Conservation (phyloP, 768 basidiomycete species). For the Amanita muscaria region DNA sequence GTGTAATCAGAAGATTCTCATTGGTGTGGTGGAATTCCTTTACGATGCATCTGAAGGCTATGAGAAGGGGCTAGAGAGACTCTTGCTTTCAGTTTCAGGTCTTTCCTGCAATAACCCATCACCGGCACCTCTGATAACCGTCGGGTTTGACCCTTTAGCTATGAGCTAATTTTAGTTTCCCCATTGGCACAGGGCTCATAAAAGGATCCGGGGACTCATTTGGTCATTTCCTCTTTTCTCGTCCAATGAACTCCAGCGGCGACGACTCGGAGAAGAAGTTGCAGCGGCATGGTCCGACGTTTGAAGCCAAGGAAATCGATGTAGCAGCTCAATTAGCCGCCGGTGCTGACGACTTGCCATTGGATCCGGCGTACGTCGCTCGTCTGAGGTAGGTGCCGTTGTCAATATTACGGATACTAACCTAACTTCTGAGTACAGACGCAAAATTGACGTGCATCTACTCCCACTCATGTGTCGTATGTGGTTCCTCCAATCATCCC, state of each 20-base stretch:
- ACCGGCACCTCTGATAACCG: too few relatives aligned
- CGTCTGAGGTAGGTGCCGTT: conserved; percentile 37
- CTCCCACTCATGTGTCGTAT: conserved; percentile 78
- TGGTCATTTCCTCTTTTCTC: conserved; percentile 9
- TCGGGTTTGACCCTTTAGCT: not conserved
- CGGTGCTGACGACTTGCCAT: conserved; percentile 29
- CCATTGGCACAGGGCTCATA: conserved; percentile 2
- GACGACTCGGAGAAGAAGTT: conserved; percentile 28
- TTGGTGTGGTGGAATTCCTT: too few relatives aligned
- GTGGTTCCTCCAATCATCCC: conserved; percentile 14
- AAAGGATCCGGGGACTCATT: not conserved
- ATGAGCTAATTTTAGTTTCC: conserved; percentile 4
- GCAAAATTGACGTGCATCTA: conserved; percentile 67
- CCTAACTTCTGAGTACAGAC: conserved; percentile 29
- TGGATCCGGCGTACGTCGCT: conserved; percentile 41
- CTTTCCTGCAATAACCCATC: too few relatives aligned
- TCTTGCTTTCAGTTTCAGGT: too few relatives aligned
- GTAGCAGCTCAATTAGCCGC: conserved; percentile 46
- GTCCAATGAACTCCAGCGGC: conserved; percentile 27
- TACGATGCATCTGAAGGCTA: too few relatives aligned
- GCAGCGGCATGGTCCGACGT: conserved; percentile 17
- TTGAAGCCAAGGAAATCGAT: conserved; percentile 39
- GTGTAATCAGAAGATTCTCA: too few relatives aligned
- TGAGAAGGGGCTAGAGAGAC: too few relatives aligned
- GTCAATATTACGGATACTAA: not conserved